phyloP scores from a whole-genome alignment of 2,329 filamentous ascomycete genomes.

The Neopestalotiopsis sp. region DNA sequence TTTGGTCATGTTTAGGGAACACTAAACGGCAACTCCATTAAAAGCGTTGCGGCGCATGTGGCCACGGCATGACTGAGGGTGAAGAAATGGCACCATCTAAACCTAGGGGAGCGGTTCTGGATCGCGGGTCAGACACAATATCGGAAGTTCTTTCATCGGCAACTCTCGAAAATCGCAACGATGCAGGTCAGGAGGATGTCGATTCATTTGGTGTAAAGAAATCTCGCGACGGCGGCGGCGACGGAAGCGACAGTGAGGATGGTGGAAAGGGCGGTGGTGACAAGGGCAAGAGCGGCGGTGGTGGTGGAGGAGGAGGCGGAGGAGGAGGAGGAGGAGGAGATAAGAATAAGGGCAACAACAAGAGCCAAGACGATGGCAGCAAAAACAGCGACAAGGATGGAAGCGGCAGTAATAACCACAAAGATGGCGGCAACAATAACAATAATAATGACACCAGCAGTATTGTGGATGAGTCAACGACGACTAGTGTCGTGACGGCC shows the following conservation, averaged over 20 bases:
- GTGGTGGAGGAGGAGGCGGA: not conserved
- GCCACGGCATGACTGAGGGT: conserved; percentile 14
- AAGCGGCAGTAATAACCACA: conserved; percentile 1
- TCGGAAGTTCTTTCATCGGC: not conserved
- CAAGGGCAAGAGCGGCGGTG: not conserved
- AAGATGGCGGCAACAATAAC: conserved; percentile 4
- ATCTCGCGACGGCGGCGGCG: conserved; percentile 17
- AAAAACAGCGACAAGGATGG: not conserved
- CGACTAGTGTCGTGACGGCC: not conserved
- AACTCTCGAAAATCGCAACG: not conserved
- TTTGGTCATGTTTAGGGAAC: conserved; percentile 11
- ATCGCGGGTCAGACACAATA: not conserved
- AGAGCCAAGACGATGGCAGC: not conserved
- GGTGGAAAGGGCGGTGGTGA: not conserved
- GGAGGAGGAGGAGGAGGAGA: not conserved
- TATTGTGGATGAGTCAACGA: not conserved
- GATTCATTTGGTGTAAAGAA: conserved; percentile 12
- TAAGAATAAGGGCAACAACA: conserved; percentile 2
- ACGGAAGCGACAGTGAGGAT: conserved; percentile 7
- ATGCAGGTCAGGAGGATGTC: not conserved
- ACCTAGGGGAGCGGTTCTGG: conserved; percentile 3
- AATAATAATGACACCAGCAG: conserved; percentile 4
- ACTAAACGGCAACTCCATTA: not conserved
- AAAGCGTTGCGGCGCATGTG: conserved; percentile 16
- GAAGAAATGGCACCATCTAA: conserved; percentile 16